Evolutionary conservation across 495 filamentous ascomycete species (phyloP).

Genomic region (Neurospora pannonica): DNA sequence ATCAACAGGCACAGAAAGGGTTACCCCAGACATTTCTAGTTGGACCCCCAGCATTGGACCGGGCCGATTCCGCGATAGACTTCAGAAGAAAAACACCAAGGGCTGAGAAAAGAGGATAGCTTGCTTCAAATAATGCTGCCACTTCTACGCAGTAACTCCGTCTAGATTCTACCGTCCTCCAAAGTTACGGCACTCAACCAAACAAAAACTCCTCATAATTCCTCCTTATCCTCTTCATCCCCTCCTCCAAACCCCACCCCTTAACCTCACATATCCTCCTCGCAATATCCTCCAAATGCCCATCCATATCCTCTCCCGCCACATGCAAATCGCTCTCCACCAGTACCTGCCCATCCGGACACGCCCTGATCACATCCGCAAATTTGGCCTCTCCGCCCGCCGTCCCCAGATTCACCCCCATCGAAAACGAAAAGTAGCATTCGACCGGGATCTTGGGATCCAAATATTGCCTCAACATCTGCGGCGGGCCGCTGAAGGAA

Average conservation of each 20-base stretch:
- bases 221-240: slow-evolving; percentile 54
- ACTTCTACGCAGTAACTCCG: background rate
- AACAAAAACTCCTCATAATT: slow-evolving; percentile 82
- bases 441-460: slow-evolving; percentile 62
- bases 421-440: slow-evolving; percentile 85
- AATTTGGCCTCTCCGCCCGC: slow-evolving; percentile 37
- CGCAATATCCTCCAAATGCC: slow-evolving; percentile 60
- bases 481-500: slow-evolving; percentile 77
- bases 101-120: background rate
- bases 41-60: background rate
- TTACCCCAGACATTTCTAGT: background rate
- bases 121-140: no score
- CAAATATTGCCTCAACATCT: slow-evolving; percentile 70
- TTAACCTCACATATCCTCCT: slow-evolving; percentile 66
- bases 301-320: slow-evolving; percentile 78
- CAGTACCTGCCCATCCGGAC: slow-evolving; percentile 71
- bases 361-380: slow-evolving; percentile 53
- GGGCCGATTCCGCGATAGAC: background rate
- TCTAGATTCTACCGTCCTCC: background rate
- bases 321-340: slow-evolving; percentile 86
- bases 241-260: slow-evolving; percentile 66
- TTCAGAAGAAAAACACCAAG: background rate
- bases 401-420: slow-evolving; percentile 64
- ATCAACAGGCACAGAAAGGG: background rate
- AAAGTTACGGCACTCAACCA: slow-evolving; percentile 30